These are phyloP conservation scores for Zelopaecilomyces penicillatus DNA, from an alignment of 2,329 filamentous ascomycete species.

Conservation along the genomic window DNA sequence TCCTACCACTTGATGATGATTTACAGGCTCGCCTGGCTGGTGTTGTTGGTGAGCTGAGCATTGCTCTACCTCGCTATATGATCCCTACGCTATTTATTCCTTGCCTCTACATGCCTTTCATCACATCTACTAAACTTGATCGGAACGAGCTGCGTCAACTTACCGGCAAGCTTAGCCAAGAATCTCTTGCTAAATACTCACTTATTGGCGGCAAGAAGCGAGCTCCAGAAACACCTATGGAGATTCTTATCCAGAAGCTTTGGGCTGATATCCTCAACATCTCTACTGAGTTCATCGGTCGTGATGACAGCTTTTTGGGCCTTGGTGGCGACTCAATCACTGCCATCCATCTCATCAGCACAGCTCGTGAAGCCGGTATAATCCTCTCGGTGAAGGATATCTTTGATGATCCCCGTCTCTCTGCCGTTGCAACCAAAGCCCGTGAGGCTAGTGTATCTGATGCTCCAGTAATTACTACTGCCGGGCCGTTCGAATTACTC, in stretches of 20 bases:
- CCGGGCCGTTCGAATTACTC: constrained; percentile 4
- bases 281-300: constrained; percentile 17
- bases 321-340: constrained; percentile 34
- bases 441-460: background rate
- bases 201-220: constrained; percentile 3
- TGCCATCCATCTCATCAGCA: constrained; percentile 34
- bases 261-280: constrained; percentile 24
- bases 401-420: constrained; percentile 2
- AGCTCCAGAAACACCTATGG: constrained; percentile 10
- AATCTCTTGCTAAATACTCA: constrained; percentile 3
- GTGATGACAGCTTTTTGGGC: constrained; percentile 11
- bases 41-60: constrained; percentile 1
- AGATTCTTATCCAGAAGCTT: constrained; percentile 11
- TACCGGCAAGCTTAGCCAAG: background rate
- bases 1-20: constrained; percentile 6
- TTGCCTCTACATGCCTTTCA: constrained; percentile 11
- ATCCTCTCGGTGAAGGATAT: constrained; percentile 1
- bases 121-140: constrained; percentile 11
- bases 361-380: constrained; percentile 20
- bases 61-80: constrained; percentile 12
- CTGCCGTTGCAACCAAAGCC: constrained; percentile 1
- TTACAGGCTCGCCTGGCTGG: background rate
- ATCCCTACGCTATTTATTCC: constrained; percentile 13
- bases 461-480: background rate
- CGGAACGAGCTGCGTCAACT: constrained; percentile 3